phyloP scores from a whole-genome alignment of 106 monocot genomes.

The Acanthochlamys bracteata region DNA sequence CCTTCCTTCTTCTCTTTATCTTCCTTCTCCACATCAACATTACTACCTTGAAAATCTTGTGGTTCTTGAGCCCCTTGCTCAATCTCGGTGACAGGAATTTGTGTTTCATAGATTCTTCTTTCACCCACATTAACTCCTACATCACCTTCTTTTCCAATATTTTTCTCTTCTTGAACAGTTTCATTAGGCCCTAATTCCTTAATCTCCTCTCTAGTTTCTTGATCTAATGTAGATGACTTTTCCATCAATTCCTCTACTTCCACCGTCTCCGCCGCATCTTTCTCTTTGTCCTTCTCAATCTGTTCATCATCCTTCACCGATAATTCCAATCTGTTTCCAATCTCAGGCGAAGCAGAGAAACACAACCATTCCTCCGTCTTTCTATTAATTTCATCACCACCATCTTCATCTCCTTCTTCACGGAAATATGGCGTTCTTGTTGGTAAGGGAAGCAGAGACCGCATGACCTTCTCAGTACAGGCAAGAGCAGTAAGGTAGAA shows the following conservation, averaged over 20 bases:
- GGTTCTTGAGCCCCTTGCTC: not conserved
- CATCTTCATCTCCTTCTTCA: not conserved
- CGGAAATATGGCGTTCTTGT: not conserved
- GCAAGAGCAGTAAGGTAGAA: constrained; percentile 35
- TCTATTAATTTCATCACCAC: not conserved
- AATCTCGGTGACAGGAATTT: not conserved
- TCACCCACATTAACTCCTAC: not conserved
- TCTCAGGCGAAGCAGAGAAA: not conserved
- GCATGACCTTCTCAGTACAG: constrained; percentile 32
- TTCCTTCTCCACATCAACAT: not conserved
- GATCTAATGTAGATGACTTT: not conserved
- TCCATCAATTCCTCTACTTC: not conserved
- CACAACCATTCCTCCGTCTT: not conserved
- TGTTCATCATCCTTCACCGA: not conserved
- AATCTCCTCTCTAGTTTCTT: not conserved
- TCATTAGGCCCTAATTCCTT: not conserved
- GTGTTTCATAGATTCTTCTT: not conserved
- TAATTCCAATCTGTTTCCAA: not conserved
- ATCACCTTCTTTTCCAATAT: not conserved
- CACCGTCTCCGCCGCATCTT: not conserved
- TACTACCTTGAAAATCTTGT: not conserved
- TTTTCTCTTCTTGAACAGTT: not conserved
- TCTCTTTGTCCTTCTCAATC: not conserved
- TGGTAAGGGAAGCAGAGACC: constrained; percentile 23
- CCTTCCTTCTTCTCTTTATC: not conserved